Base-by-base conservation (phyloP, 768 basidiomycete genomes). In the Suillus brevipes region DNA sequence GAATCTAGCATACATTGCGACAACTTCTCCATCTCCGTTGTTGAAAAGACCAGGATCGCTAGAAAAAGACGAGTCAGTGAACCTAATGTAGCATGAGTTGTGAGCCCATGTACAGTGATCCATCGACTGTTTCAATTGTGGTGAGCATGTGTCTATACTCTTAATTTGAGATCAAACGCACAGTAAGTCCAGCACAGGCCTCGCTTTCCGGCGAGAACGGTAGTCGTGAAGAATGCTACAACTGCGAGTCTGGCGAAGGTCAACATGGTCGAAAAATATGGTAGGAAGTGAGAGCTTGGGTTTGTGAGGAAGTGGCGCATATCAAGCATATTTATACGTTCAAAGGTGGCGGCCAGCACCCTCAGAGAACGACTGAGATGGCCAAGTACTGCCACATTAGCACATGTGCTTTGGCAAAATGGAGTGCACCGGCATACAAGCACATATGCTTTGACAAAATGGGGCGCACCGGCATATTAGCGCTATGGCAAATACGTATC, bases 111-210 rank as follows among this genome's bases (percentile, higher is more conserved):
- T 50, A 79, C 78, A 80, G 73, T 12, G 74, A 42, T 37, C 36
- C 20, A 59, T 79, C 77, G 40, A 66, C 76, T 77, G 55, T 52
- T 31, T 40, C n/a, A 14, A 31, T 38, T 34, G 16, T 45, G 18
- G 25, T 62, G 4, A 55, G 34, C 18, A 28, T 31, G 55, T 12
- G 3, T 13, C 2, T 57, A 25, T 13, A 59, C 36, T 49, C 36
- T n/a, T 34, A 42, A 66, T 28, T 31, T 37, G 38, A 45, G 61
- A 28, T 59, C 34, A 38, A 43, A 70, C 70, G 65, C 64, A 78
- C 77, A 80, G 66, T 66, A 80, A 36, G 79, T 69, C 79, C 79
- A 80, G 50, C 69, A 70, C 28, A 80, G 73, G 45, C 79, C 79
- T 23, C 78, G 73, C 68, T 80, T 80, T 31, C 79, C 79, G 28